Conservation (phyloP, 1,284 basidiomycete genomes). For the Fomitopsis palustris region DNA sequence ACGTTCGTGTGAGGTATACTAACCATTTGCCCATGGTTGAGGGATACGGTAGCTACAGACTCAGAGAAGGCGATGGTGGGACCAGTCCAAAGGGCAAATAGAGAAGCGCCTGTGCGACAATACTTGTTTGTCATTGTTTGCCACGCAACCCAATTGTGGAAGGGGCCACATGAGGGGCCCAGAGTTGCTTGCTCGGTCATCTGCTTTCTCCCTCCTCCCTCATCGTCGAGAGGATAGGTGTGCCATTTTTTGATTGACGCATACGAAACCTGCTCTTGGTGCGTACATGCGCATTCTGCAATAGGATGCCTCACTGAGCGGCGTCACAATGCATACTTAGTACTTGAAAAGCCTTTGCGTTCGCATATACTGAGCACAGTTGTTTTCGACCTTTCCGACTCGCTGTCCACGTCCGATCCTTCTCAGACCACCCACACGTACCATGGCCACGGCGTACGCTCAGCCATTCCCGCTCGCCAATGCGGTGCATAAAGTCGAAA, state of each 20-base stretch:
- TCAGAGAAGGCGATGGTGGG: conserved; percentile 12
- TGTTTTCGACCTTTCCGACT: not conserved
- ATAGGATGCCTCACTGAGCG: not conserved
- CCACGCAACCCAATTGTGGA: not conserved
- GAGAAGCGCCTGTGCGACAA: not conserved
- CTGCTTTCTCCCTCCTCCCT: not conserved
- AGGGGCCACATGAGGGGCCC: not conserved
- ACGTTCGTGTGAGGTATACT: conserved; percentile 3
- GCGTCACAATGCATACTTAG: not conserved
- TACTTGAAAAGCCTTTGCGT: not conserved
- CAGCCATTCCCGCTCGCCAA: conserved; percentile 74
- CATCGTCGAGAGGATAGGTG: not conserved
- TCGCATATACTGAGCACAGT: not conserved
- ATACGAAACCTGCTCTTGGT: not conserved
- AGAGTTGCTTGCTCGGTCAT: not conserved
- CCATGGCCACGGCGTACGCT: conserved; percentile 42
- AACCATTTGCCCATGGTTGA: conserved; percentile 30
- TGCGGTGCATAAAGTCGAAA: conserved; percentile 41
- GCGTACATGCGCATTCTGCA: not conserved
- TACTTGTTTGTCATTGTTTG: not conserved
- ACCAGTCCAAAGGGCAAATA: not conserved
- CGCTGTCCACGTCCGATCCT: not conserved
- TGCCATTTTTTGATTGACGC: not conserved
- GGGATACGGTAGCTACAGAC: not conserved
- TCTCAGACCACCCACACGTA: conserved; percentile 18